Conservation (phyloP, 495 filamentous ascomycete genomes). For the Tuber calosporum region DNA sequence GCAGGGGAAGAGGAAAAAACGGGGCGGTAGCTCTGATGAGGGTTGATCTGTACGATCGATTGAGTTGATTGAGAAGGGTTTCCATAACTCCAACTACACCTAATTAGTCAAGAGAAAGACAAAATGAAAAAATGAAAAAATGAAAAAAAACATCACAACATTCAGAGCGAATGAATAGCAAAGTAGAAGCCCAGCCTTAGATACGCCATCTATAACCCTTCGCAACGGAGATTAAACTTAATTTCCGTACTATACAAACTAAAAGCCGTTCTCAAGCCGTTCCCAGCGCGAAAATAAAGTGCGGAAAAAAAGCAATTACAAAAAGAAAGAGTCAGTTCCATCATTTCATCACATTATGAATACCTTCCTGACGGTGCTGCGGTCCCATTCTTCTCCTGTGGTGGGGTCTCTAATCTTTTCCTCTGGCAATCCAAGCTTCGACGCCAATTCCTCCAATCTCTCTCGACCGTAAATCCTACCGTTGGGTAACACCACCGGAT, state of each 20-base stretch:
- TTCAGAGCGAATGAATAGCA: background rate
- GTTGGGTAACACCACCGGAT: slow-evolving; percentile 81
- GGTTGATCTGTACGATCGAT: slow-evolving; percentile 45
- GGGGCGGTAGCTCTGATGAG: slow-evolving; percentile 44
- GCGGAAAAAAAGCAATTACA: background rate
- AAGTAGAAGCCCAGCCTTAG: background rate
- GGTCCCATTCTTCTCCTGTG: slow-evolving; percentile 59
- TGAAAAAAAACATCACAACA: slow-evolving; percentile 5
- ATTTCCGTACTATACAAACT: background rate
- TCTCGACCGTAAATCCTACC: slow-evolving; percentile 73
- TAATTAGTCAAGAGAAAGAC: background rate
- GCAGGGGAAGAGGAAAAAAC: slow-evolving; percentile 22
- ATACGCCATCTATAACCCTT: background rate
- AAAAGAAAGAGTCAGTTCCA: background rate
- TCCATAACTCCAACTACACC: slow-evolving; percentile 6
- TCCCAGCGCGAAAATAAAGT: background rate
- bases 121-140: no score
- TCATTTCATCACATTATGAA: slow-evolving; percentile 59
- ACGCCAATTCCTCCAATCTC: slow-evolving; percentile 65
- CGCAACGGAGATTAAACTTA: background rate
- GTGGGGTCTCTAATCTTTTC: slow-evolving; percentile 75
- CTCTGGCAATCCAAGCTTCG: slow-evolving; percentile 58
- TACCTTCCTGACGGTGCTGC: slow-evolving; percentile 69
- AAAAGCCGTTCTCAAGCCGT: background rate
- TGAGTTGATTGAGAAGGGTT: slow-evolving; percentile 6